Evolutionary conservation across 371 early-diverging fungal genomes (phyloP).

Genomic region (Mycotypha africana): DNA sequence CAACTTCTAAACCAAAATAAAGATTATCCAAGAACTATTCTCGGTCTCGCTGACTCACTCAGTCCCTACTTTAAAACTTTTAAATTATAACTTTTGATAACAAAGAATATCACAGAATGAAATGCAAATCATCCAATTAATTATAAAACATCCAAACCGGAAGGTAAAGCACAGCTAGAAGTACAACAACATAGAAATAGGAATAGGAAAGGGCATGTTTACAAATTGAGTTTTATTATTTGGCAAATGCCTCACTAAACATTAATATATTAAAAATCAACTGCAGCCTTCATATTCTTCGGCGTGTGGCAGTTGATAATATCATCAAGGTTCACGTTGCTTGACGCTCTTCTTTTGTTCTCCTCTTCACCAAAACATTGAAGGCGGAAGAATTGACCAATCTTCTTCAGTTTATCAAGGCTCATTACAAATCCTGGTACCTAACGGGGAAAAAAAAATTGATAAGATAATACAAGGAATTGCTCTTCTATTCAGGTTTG

Average conservation of each 20-base stretch:
- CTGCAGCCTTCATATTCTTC: slow-evolving; percentile 7
- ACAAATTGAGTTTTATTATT: not conserved
- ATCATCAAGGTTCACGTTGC: slow-evolving; percentile 10
- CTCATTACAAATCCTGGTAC: slow-evolving; percentile 15
- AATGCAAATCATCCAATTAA: not conserved
- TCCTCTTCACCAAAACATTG: slow-evolving; percentile 8
- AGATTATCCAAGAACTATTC: too few species aligned
- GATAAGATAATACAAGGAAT: slow-evolving; percentile 17
- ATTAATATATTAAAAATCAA: slow-evolving; percentile 12
- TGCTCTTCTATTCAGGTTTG: slow-evolving; percentile 15
- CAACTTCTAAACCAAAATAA: too few species aligned
- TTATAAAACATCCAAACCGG: not conserved
- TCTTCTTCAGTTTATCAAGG: slow-evolving; percentile 13
- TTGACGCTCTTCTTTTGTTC: slow-evolving; percentile 10
- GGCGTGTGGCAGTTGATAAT: slow-evolving; percentile 13
- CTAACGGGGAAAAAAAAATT: slow-evolving; percentile 15
- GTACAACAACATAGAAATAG: slow-evolving; percentile 1
- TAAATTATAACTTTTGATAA: too few species aligned
- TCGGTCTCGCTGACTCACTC: too few species aligned
- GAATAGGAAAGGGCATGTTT: not conserved
- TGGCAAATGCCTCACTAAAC: slow-evolving; percentile 2
- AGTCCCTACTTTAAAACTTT: too few species aligned
- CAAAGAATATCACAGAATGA: too few species aligned
- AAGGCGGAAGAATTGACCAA: slow-evolving; percentile 7
- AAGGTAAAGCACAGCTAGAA: not conserved